Percentiles rank a stretch among this genome's conserved stretches.
Evolutionary conservation across 2,329 filamentous ascomycete species (phyloP).

Genomic region (Drechslera avenae): DNA sequence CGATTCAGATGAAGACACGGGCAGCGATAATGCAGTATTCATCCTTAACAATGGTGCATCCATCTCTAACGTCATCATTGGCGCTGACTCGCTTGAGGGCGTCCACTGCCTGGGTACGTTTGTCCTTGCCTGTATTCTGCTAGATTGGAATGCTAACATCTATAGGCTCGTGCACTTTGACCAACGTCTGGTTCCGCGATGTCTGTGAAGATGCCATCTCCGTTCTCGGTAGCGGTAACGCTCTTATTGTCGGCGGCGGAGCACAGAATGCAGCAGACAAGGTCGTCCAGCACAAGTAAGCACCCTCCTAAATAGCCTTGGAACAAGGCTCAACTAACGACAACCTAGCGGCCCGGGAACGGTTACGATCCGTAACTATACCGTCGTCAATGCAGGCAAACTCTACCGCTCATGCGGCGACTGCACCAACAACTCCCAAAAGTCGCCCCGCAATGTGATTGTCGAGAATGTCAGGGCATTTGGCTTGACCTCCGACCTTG

Average conservation of each 20-base stretch:
- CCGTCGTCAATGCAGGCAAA: slow-evolving; percentile 54
- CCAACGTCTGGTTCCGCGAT: slow-evolving; percentile 36
- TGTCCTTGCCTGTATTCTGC: too few species aligned
- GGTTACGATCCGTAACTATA: slow-evolving; percentile 40
- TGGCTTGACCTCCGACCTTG: slow-evolving; percentile 47
- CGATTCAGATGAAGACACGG: slow-evolving; percentile 31
- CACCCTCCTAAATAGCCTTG: slow-evolving; percentile 9
- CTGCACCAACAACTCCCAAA: slow-evolving; percentile 51
- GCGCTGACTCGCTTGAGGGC: slow-evolving; percentile 56
- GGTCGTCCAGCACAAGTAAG: slow-evolving; percentile 46
- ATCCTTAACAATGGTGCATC: slow-evolving; percentile 56
- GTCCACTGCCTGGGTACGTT: slow-evolving; percentile 56
- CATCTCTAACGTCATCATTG: slow-evolving; percentile 61
- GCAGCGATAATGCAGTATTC: slow-evolving; percentile 54
- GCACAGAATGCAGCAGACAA: slow-evolving; percentile 43
- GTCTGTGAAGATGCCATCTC: slow-evolving; percentile 45
- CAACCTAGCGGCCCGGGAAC: neutral
- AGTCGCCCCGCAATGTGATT: slow-evolving; percentile 50
- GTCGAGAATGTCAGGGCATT: slow-evolving; percentile 50
- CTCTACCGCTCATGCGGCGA: slow-evolving; percentile 57
- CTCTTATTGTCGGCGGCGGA: slow-evolving; percentile 46
- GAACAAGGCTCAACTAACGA: neutral
- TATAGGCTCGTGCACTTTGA: slow-evolving; percentile 53
- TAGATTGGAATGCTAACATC: slow-evolving; percentile 7
- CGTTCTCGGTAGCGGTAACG: slow-evolving; percentile 33